Evolutionary conservation across 176 grass and related monocot species (phyloP), one percentile per base, ranked within the genome.

Genomic region (Carex scoparia): DNA sequence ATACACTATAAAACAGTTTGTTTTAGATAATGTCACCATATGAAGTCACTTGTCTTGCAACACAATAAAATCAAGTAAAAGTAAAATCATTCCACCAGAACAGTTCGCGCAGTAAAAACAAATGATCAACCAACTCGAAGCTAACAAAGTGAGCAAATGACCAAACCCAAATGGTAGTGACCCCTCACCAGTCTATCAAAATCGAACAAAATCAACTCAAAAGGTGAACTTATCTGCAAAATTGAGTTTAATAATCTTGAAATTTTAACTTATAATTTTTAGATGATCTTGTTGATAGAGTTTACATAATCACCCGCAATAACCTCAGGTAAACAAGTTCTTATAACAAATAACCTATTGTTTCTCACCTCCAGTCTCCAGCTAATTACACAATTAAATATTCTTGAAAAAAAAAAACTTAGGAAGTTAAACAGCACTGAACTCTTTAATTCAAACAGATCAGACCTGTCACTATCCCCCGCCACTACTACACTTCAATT

Each of bases 401-500:
- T 33, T 71, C 13, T 69, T 42, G 8, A 76, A 57, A 54, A 77
- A 38, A 70, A 18, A 76, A 57, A 54, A 33, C 49, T 57, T 12
- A 28, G 57, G 51, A 78, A 2, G 30, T 65, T 65, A 42, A 55
- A 78, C 51, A 78, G 53, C 51, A 57, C 51, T 27, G 28, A 16
- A 9, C 46, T 30, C 48, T 78, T 57, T 2, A 31, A 55, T 77
- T 55, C 72, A 77, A 77, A 57, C 27, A 12, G 44, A 78, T 56
- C 51, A 15, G 73, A 57, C 28, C 73, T 78, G 48, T 28, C 28
- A n/a, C 51, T 56, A 78, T 15, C 73, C 12, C 8, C 33, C 33
- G 33, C 33, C 33, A 77, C 69, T 13, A 66, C 28, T 11, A 85
- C 66, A 61, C 69, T 33, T 16, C 38, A 78, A 85, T 85, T 85